Conservation (phyloP, 2,329 filamentous ascomycete species). For the Venturia nashicola region DNA sequence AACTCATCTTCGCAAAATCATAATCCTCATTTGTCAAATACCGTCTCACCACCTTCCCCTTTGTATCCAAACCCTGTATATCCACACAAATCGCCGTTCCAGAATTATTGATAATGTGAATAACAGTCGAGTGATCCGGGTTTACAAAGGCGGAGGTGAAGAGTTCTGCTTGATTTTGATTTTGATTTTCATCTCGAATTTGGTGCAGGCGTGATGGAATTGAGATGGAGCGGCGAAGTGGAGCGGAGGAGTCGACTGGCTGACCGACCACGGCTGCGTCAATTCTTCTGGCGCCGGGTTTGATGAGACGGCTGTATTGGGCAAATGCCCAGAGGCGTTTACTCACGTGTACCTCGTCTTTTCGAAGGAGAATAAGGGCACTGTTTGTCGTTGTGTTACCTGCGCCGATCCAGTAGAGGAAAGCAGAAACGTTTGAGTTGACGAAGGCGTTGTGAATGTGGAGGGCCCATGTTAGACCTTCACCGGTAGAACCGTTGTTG, state of each 20-base stretch:
- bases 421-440: constrained; percentile 6
- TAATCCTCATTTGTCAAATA: constrained; percentile 27
- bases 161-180: background rate
- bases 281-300: constrained; percentile 7
- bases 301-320: constrained; percentile 10
- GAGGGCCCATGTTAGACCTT: constrained; percentile 10
- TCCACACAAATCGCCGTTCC: constrained; percentile 15
- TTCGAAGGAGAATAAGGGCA: constrained; percentile 9
- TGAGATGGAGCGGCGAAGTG: background rate
- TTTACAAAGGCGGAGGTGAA: constrained; percentile 19
- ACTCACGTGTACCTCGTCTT: constrained; percentile 8
- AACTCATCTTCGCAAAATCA: constrained; percentile 13
- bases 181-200: background rate
- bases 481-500: constrained; percentile 1
- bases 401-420: constrained; percentile 6
- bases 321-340: constrained; percentile 11
- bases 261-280: background rate
- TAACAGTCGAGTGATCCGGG: constrained; percentile 20
- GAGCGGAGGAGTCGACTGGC: background rate
- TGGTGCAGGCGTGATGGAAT: no score
- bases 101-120: constrained; percentile 20
- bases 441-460: constrained; percentile 10
- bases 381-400: background rate
- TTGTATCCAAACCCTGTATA: constrained; percentile 20
- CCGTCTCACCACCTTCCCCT: constrained; percentile 17